Percentiles rank a stretch among this genome's conserved stretches.
Conservation (phyloP, 2,329 filamentous ascomycete species). For the Neoarthrinium moseri region DNA sequence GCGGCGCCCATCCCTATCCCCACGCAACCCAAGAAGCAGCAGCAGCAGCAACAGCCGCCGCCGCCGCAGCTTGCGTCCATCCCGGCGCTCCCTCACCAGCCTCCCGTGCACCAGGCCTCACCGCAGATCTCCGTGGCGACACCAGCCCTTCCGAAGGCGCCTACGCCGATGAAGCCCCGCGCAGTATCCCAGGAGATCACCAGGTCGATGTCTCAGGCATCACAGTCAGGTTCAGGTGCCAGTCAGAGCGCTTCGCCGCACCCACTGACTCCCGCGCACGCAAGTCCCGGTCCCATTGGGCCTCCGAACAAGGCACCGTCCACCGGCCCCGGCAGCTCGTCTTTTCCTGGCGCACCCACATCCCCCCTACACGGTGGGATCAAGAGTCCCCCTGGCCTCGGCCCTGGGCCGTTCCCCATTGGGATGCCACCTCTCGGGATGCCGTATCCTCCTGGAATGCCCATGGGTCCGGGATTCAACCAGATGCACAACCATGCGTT, state of each 20-base stretch:
- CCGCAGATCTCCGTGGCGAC: slow-evolving; percentile 78
- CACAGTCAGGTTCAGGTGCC: slow-evolving; percentile 55
- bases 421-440: slow-evolving; percentile 56
- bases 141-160: slow-evolving; percentile 77
- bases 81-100: slow-evolving; percentile 59
- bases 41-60: not conserved
- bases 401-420: slow-evolving; percentile 38
- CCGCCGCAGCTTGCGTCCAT: slow-evolving; percentile 35
- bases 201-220: slow-evolving; percentile 66
- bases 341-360: slow-evolving; percentile 46
- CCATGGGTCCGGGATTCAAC: slow-evolving; percentile 49
- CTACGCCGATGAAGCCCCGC: slow-evolving; percentile 74
- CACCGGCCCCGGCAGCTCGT: slow-evolving; percentile 23
- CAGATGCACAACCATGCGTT: slow-evolving; percentile 42
- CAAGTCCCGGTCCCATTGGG: slow-evolving; percentile 62
- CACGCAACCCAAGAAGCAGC: slow-evolving; percentile 42
- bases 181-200: slow-evolving; percentile 79
- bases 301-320: slow-evolving; percentile 61
- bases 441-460: slow-evolving; percentile 54
- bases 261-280: slow-evolving; percentile 61
- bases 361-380: slow-evolving; percentile 61
- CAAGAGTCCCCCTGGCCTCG: slow-evolving; percentile 56
- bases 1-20: slow-evolving; percentile 34
- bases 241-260: slow-evolving; percentile 62
- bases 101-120: slow-evolving; percentile 63